A percentile compares a stretch with the other conserved stretches of the same genome.
phyloP scores from a whole-genome alignment of 2,329 filamentous ascomycete genomes.

The Lachnellula subtilissima region DNA sequence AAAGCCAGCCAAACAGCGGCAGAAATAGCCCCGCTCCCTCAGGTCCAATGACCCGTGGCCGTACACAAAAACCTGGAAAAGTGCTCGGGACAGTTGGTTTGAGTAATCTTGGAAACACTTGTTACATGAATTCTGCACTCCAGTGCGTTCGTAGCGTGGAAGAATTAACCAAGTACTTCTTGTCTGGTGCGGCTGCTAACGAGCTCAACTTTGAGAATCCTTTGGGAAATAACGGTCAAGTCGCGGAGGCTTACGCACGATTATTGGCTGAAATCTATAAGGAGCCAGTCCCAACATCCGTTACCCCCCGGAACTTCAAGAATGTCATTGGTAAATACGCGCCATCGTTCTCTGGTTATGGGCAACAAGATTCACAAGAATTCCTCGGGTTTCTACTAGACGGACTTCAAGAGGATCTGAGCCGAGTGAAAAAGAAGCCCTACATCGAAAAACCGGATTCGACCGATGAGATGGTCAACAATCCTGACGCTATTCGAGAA shows the following conservation, averaged over 20 bases:
- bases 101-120: slow-evolving; percentile 91
- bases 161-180: slow-evolving; percentile 88
- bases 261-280: slow-evolving; percentile 76
- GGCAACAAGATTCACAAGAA: slow-evolving; percentile 95
- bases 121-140: slow-evolving; percentile 97
- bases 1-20: slow-evolving; percentile 51
- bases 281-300: slow-evolving; percentile 58
- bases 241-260: slow-evolving; percentile 77
- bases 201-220: slow-evolving; percentile 86
- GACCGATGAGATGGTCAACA: slow-evolving; percentile 88
- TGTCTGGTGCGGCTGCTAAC: slow-evolving; percentile 65
- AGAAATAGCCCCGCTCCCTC: slow-evolving; percentile 63
- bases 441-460: slow-evolving; percentile 98
- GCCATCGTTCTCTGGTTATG: slow-evolving; percentile 85
- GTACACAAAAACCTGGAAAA: slow-evolving; percentile 63
- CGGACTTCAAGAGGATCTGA: slow-evolving; percentile 90
- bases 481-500: slow-evolving; percentile 71
- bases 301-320: slow-evolving; percentile 80
- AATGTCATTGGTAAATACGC: slow-evolving; percentile 73
- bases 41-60: slow-evolving; percentile 64
- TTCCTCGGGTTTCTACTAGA: slow-evolving; percentile 94
- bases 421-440: slow-evolving; percentile 89
- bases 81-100: slow-evolving; percentile 75
- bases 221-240: slow-evolving; percentile 76
- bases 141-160: slow-evolving; percentile 93